phyloP scores from a whole-genome alignment of 768 basidiomycete genomes.

The Naganishia kalamii region DNA sequence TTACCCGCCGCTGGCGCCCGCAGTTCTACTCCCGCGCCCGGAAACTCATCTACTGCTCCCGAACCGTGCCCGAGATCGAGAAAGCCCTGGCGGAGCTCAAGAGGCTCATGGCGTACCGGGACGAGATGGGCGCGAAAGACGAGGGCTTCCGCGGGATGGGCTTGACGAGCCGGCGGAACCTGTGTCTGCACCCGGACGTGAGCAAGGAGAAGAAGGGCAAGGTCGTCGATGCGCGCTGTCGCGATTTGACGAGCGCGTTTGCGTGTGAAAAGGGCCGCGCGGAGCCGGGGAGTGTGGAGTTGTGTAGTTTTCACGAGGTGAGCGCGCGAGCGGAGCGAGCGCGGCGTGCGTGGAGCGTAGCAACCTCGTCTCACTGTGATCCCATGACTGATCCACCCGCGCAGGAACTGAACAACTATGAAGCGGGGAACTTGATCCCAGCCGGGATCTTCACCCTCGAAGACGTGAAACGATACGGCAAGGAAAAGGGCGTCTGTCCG shows the following conservation, averaged over 20 bases:
- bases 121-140: constrained; percentile 60
- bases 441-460: constrained; percentile 89
- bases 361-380: constrained; percentile 1
- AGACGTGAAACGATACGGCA: constrained; percentile 81
- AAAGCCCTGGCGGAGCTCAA: constrained; percentile 94
- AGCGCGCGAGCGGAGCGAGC: constrained; percentile 23
- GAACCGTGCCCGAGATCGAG: constrained; percentile 98
- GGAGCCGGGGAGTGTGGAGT: constrained; percentile 79
- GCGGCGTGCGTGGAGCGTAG: background rate
- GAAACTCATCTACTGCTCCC: constrained; percentile 96
- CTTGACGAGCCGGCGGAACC: constrained; percentile 88
- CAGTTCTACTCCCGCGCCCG: constrained; percentile 87
- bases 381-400: background rate
- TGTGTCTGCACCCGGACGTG: constrained; percentile 92
- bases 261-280: constrained; percentile 74
- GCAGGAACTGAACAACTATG: constrained; percentile 76
- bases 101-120: constrained; percentile 84
- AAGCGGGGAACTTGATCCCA: constrained; percentile 73
- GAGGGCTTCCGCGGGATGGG: constrained; percentile 78
- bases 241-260: constrained; percentile 82
- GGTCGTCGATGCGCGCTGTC: constrained; percentile 90
- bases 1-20: background rate
- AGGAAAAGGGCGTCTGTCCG: constrained; percentile 78
- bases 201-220: constrained; percentile 98
- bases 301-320: constrained; percentile 96